These are phyloP conservation scores for Eucalyptus grandis DNA, from an alignment of 345 rosid species.

Conservation along the genomic window DNA sequence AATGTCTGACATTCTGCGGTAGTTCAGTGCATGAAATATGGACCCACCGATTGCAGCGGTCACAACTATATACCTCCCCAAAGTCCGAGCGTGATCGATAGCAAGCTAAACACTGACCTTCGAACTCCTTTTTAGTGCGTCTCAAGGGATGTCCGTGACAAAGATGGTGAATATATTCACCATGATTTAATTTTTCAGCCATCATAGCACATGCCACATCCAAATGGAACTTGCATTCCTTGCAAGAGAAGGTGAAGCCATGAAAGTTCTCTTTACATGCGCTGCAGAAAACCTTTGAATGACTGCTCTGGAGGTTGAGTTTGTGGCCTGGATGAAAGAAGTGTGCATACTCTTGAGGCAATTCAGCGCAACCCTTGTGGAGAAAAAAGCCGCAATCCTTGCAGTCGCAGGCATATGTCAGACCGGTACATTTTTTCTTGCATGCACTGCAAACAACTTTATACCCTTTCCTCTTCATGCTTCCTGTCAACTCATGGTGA, in stretches of 20 bases:
- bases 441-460: background rate
- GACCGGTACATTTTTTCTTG: background rate
- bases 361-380: background rate
- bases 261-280: rapidly evolving
- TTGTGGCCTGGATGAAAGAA: background rate
- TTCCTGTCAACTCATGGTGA: background rate
- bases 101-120: background rate
- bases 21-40: background rate
- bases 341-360: background rate
- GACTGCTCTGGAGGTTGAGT: background rate
- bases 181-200: background rate
- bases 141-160: background rate
- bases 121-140: background rate
- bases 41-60: background rate
- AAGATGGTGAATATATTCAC: background rate
- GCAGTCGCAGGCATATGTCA: background rate
- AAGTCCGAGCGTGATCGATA: background rate
- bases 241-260: background rate
- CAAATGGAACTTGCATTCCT: background rate
- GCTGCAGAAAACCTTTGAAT: background rate
- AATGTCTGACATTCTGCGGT: background rate
- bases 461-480: background rate
- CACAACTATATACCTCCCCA: background rate
- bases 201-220: background rate
- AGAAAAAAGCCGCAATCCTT: background rate